Base-by-base conservation (phyloP, 2,329 filamentous ascomycete species). In the Aspergillus pseudotamarii region DNA sequence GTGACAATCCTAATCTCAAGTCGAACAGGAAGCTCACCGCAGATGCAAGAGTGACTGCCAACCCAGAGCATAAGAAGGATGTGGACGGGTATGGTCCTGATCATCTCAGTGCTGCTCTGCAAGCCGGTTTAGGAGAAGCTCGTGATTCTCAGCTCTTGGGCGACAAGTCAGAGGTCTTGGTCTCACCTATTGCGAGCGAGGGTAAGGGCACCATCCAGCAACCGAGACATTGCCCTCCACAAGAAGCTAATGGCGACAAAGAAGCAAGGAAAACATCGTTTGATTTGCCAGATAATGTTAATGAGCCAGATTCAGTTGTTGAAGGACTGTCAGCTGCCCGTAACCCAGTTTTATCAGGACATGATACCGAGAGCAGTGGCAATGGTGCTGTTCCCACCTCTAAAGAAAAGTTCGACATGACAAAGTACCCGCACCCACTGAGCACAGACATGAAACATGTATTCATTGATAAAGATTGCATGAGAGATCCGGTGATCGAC, bases 351-450 rank as follows among this genome's bases (percentile, higher is more conserved):
- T 80, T 95, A 4, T 73, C 85, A 3, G 81, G 83, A 16, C 92
- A 94, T 69, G 94, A 97, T 71, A 91, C 89, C 6, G 93, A 96
- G 72, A 94, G 93, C 72, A 95, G 93, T 71, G 90, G 91, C 36
- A 92, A 91, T 0, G 91, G 92, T 23, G 83, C 88, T 87, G 26
- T 84, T 83, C 60, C 55, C 21, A 30, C 79, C 82, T 66, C 68
- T 1, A 75, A 68, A 55, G 76, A 77, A 58, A 70, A 62, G 30
- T 57, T 64, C 85, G 88, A 77, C 83, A 83, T 10, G 76, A 87
- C 67, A 81, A 86, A 56, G 81, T 66, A 72, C 58, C 68, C 68
- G 8, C 82, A 84, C 59, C 80, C 83, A 12, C 73, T 86, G 6
- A 71, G 84, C 16, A 74, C 88, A 10, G 92, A 95, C 61, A 89